phyloP scores from a whole-genome alignment of 371 early-diverging fungal genomes.

The Lichtheimia corymbifera region DNA sequence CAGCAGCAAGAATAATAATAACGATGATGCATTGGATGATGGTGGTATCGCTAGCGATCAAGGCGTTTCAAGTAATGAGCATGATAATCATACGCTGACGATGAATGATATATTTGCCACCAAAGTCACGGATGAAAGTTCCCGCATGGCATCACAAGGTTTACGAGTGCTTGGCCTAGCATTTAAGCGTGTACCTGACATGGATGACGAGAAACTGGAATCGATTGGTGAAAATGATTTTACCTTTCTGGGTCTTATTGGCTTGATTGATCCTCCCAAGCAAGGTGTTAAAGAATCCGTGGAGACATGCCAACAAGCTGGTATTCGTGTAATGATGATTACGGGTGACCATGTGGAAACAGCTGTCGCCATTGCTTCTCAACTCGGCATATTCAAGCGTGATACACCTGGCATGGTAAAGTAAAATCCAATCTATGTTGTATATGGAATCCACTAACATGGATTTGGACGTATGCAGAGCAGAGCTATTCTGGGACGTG shows the following conservation, averaged over 20 bases:
- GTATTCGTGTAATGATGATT: constrained; percentile 90
- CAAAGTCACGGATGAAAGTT: constrained; percentile 67
- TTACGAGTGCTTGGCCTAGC: constrained; percentile 62
- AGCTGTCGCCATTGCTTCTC: constrained; percentile 74
- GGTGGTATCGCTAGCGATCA: too few relatives aligned
- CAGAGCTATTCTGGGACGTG: constrained; percentile 83
- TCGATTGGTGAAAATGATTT: constrained; percentile 66
- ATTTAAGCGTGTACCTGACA: constrained; percentile 49
- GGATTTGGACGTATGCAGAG: constrained; percentile 29
- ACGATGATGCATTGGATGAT: constrained; percentile 15
- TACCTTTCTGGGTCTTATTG: constrained; percentile 86
- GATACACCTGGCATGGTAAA: constrained; percentile 45
- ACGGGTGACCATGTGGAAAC: constrained; percentile 93
- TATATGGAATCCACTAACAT: neutral
- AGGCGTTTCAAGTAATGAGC: neutral
- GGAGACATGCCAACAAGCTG: constrained; percentile 83
- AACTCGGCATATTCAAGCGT: constrained; percentile 82
- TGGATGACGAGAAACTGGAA: constrained; percentile 15
- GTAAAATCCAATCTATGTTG: neutral
- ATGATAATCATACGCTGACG: constrained; percentile 20
- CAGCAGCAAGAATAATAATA: neutral
- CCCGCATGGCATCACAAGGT: constrained; percentile 82
- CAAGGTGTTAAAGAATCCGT: constrained; percentile 77
- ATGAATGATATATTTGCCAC: constrained; percentile 69
- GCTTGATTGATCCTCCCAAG: constrained; percentile 92